phyloP scores from a whole-genome alignment of 1,284 basidiomycete genomes.

The Megacollybia platyphylla region DNA sequence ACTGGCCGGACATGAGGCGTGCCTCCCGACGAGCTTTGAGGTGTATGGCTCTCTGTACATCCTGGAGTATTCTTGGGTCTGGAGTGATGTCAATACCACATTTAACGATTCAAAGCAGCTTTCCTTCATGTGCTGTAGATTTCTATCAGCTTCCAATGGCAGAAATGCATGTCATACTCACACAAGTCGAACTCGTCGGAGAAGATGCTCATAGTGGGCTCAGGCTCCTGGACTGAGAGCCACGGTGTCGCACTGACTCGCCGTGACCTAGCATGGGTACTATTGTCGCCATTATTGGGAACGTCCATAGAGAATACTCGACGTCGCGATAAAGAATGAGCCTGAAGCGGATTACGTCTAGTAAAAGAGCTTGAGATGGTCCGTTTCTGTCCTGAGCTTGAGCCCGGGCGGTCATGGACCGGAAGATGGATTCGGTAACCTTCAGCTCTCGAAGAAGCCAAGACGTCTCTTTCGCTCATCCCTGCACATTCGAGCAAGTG shows the following conservation, averaged over 20 bases:
- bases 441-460: too few species aligned
- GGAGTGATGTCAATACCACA: constrained; percentile 9
- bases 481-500: too few species aligned
- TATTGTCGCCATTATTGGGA: background rate
- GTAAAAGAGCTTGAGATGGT: too few species aligned
- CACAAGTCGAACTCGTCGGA: constrained; percentile 66
- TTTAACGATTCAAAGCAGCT: constrained; percentile 21
- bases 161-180: constrained; percentile 22
- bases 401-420: too few species aligned
- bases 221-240: background rate
- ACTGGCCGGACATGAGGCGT: constrained; percentile 29
- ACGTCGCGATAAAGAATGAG: background rate
- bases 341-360: too few species aligned
- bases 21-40: constrained; percentile 62
- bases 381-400: too few species aligned
- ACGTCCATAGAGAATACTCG: background rate
- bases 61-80: constrained; percentile 65
- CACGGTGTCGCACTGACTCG: background rate
- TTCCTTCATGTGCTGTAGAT: constrained; percentile 52
- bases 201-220: constrained; percentile 17
- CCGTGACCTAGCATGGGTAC: background rate
- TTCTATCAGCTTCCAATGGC: constrained; percentile 3
- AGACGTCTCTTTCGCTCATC: too few species aligned
- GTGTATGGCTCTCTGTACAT: constrained; percentile 59
- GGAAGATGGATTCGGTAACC: too few species aligned